Conservation (phyloP, 2,329 filamentous ascomycete species). For the Pseudohalonectria lignicola region DNA sequence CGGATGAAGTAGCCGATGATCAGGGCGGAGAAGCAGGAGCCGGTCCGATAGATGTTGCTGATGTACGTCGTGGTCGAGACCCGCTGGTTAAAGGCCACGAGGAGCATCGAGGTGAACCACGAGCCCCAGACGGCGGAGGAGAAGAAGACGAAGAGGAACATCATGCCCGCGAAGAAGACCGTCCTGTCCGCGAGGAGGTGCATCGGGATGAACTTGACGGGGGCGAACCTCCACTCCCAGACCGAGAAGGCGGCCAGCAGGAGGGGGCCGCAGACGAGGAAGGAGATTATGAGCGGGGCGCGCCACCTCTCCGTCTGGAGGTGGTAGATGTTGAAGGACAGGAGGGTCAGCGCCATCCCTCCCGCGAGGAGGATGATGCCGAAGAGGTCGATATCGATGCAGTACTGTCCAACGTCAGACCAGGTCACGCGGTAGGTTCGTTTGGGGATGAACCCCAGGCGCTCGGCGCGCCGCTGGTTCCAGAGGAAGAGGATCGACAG, state of each 20-base stretch:
- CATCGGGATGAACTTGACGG: slow-evolving; percentile 26
- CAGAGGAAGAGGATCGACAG: slow-evolving; percentile 22
- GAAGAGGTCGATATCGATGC: slow-evolving; percentile 23
- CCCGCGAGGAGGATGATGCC: slow-evolving; percentile 34
- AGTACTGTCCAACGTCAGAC: slow-evolving; percentile 18
- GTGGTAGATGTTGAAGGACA: slow-evolving; percentile 33
- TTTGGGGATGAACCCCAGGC: slow-evolving; percentile 25
- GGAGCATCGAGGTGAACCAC: slow-evolving; percentile 27
- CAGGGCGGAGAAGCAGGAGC: slow-evolving; percentile 21
- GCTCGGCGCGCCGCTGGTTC: slow-evolving; percentile 37
- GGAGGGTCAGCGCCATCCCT: slow-evolving; percentile 34
- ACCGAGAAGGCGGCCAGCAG: slow-evolving; percentile 7
- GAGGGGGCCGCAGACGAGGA: not conserved
- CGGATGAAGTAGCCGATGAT: slow-evolving; percentile 18
- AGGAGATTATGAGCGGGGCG: slow-evolving; percentile 16
- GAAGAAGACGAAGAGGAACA: slow-evolving; percentile 24
- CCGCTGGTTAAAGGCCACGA: slow-evolving; percentile 24
- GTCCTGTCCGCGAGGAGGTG: slow-evolving; percentile 23
- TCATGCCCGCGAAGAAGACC: slow-evolving; percentile 23
- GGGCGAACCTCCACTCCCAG: slow-evolving; percentile 26
- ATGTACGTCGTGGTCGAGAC: slow-evolving; percentile 24
- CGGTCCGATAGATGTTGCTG: slow-evolving; percentile 24
- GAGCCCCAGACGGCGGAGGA: slow-evolving; percentile 24
- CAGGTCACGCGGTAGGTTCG: slow-evolving; percentile 11
- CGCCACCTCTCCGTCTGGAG: slow-evolving; percentile 27